phyloP scores from a whole-genome alignment of 805 yeast species.

The Diddensiella santjacobensis region DNA sequence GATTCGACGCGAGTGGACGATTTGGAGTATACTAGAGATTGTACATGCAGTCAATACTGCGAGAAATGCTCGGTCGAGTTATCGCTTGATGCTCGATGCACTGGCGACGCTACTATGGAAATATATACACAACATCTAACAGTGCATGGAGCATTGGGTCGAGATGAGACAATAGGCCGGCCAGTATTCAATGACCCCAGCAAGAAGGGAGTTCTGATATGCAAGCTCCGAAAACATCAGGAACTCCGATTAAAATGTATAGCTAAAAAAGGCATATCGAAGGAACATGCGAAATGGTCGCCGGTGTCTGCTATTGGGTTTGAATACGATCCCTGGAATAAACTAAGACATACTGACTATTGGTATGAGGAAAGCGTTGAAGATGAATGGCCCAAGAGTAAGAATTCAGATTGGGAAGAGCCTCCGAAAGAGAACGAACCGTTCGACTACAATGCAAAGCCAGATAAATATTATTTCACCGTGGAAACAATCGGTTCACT shows the following conservation, averaged over 20 bases:
- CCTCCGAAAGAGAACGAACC: conserved; percentile 83
- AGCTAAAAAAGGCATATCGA: conserved; percentile 95
- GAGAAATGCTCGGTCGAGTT: conserved; percentile 89
- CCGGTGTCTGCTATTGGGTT: conserved; percentile 95
- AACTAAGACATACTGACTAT: conserved; percentile 88
- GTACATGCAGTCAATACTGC: conserved; percentile 97
- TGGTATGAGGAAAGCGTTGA: conserved; percentile 93
- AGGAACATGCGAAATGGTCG: conserved; percentile 98
- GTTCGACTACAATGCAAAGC: conserved; percentile 80
- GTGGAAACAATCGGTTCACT: conserved; percentile 91
- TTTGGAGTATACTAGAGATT: conserved; percentile 78
- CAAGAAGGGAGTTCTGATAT: conserved; percentile 81
- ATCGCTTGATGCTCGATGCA: conserved; percentile 83
- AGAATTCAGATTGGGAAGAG: conserved; percentile 93
- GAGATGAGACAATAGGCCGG: conserved; percentile 55
- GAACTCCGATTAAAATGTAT: conserved; percentile 85
- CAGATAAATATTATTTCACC: conserved; percentile 77
- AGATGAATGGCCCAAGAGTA: conserved; percentile 88
- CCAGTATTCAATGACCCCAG: conserved; percentile 81
- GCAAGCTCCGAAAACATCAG: conserved; percentile 89
- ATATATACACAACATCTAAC: conserved; percentile 81
- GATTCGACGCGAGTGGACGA: conserved; percentile 79
- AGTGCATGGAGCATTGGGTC: conserved; percentile 42
- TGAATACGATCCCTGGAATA: conserved; percentile 99
- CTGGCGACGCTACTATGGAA: conserved; percentile 80